Evolutionary conservation across 1,284 basidiomycete genomes (phyloP).

Genomic region (Vanrija sp.): DNA sequence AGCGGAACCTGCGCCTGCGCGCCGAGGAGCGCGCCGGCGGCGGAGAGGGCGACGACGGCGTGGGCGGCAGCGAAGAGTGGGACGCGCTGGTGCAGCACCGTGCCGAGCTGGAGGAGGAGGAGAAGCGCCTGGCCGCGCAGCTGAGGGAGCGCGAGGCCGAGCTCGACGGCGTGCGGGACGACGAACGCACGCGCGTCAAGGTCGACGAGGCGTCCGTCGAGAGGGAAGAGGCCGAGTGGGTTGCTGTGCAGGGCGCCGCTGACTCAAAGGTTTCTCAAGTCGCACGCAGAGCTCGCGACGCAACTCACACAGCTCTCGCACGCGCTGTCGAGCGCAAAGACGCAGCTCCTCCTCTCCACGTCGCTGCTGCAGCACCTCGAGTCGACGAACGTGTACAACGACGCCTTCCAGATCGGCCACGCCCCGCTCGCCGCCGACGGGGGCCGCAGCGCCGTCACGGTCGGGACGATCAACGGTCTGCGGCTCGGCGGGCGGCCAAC

Average conservation of each 20-base stretch:
- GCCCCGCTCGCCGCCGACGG: constrained; percentile 28
- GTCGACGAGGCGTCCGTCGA: constrained; percentile 68
- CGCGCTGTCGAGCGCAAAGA: constrained; percentile 30
- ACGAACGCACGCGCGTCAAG: constrained; percentile 68
- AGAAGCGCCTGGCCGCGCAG: constrained; percentile 50
- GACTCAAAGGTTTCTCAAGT: constrained; percentile 50
- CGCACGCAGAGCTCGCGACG: constrained; percentile 22
- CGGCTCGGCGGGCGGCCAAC: constrained; percentile 77
- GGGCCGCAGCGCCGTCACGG: constrained; percentile 56
- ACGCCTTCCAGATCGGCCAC: constrained; percentile 96
- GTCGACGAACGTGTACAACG: constrained; percentile 94
- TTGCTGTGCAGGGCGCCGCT: constrained; percentile 18
- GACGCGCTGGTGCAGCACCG: constrained; percentile 58
- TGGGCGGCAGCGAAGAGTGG: constrained; percentile 46
- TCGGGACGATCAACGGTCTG: constrained; percentile 95
- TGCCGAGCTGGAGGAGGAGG: constrained; percentile 63
- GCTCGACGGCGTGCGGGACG: constrained; percentile 66
- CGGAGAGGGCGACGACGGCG: constrained; percentile 58
- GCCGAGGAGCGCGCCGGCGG: constrained; percentile 8
- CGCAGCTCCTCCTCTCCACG: constrained; percentile 42
- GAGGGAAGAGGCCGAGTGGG: constrained; percentile 62
- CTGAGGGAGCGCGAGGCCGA: constrained; percentile 60
- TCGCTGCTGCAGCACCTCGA: constrained; percentile 60
- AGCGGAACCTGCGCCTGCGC: constrained; percentile 62
- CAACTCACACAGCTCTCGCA: constrained; percentile 21